Evolutionary conservation across 345 rosid genomes (phyloP).

Genomic region (Eucalyptus regnans): DNA sequence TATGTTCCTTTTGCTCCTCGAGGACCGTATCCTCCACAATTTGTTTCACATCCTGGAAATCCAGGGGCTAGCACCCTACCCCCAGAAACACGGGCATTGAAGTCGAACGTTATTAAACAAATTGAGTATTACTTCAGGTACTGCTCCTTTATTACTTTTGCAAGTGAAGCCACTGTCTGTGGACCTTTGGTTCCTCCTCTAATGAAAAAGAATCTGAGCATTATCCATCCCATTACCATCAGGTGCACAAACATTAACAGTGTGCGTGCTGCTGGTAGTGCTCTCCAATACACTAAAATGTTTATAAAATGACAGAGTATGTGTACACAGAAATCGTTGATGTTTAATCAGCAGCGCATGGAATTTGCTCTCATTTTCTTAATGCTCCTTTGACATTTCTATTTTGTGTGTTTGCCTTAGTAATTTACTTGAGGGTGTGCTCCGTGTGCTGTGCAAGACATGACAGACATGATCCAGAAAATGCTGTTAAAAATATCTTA

Average conservation of each 20-base stretch:
- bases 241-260: neutral
- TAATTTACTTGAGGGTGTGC: neutral
- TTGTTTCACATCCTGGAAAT: conserved; percentile 45
- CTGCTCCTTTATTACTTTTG: neutral
- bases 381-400: neutral
- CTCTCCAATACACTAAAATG: neutral
- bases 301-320: neutral
- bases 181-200: neutral
- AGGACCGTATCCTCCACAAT: conserved; percentile 57
- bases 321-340: neutral
- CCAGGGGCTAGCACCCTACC: conserved; percentile 32
- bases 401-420: neutral
- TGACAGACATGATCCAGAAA: neutral
- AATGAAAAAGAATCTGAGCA: neutral
- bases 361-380: neutral
- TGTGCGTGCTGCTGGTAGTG: neutral
- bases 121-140: conserved; percentile 97
- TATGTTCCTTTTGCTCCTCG: conserved; percentile 61
- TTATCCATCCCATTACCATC: neutral
- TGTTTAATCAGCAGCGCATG: neutral
- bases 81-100: conserved; percentile 39
- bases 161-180: neutral
- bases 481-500: neutral
- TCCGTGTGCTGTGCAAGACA: neutral
- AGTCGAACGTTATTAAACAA: conserved; percentile 48